These are phyloP conservation scores for Kluyveromyces nonfermentans DNA, from an alignment of 805 yeast genomes.

Conservation along the genomic window DNA sequence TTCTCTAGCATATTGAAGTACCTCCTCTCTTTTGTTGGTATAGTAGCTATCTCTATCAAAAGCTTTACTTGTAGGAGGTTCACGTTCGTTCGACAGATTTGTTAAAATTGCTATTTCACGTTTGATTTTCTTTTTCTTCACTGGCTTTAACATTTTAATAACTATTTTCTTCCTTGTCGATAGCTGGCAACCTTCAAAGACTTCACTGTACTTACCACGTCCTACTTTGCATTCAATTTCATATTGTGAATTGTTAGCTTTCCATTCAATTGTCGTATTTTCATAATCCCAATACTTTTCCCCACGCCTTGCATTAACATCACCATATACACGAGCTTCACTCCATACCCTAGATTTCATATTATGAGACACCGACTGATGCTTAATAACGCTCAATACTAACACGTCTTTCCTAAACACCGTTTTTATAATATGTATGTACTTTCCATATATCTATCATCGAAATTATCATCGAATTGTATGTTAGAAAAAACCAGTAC, in stretches of 20 bases:
- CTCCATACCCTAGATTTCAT: constrained; percentile 34
- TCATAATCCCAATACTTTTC: constrained; percentile 83
- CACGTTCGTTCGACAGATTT: constrained; percentile 46
- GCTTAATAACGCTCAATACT: background rate
- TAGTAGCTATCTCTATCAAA: constrained; percentile 22
- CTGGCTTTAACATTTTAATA: constrained; percentile 86
- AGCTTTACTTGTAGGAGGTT: constrained; percentile 21
- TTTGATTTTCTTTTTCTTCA: constrained; percentile 82
- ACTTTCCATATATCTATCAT: too few species aligned
- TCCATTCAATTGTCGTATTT: constrained; percentile 53
- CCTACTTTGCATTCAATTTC: constrained; percentile 83
- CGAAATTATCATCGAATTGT: background rate
- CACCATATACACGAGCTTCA: constrained; percentile 59
- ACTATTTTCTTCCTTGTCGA: constrained; percentile 58
- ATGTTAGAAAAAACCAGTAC: background rate
- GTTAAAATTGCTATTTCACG: constrained; percentile 83
- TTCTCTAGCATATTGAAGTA: constrained; percentile 17
- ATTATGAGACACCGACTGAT: background rate
- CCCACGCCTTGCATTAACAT: constrained; percentile 60
- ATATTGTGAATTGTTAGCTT: constrained; percentile 44
- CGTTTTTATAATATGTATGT: background rate
- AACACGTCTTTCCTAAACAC: background rate
- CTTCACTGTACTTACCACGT: constrained; percentile 93
- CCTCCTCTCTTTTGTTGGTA: constrained; percentile 21
- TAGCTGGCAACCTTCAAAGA: constrained; percentile 73